Percentiles rank a stretch among this genome's conserved stretches.
Evolutionary conservation across 208 protist species (phyloP).

Genomic region (Naegleria fowleri): DNA sequence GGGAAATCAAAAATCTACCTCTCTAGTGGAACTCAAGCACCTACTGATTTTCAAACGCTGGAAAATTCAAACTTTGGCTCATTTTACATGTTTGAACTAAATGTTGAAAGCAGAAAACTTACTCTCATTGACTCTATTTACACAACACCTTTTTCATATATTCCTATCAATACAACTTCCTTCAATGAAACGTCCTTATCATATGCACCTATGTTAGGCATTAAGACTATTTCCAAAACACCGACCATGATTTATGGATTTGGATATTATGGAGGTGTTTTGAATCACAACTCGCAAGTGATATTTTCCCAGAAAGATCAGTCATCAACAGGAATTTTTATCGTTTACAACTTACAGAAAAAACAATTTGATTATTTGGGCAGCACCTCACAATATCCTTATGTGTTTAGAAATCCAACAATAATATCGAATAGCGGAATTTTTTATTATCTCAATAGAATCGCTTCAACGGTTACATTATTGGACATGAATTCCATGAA

Average conservation of each 20-base stretch:
- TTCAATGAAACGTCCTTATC: neutral
- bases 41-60: neutral
- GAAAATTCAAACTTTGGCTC: neutral
- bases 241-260: neutral
- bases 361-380: neutral
- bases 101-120: neutral
- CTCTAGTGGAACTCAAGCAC: too few relatives aligned
- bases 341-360: neutral
- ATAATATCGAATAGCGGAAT: too few relatives aligned
- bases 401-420: too few relatives aligned
- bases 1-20: neutral
- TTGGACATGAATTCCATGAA: neutral
- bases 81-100: neutral
- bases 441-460: too few relatives aligned
- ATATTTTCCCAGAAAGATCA: neutral
- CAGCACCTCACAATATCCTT: neutral
- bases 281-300: neutral
- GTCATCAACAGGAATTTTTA: neutral
- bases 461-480: neutral
- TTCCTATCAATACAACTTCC: neutral
- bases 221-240: neutral
- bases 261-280: neutral
- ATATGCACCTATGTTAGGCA: neutral
- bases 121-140: neutral
- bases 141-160: neutral